Evolutionary conservation across 345 rosid genomes (phyloP), one percentile per base, ranked within the genome.

Genomic region (Euphorbia pulcherrima): DNA sequence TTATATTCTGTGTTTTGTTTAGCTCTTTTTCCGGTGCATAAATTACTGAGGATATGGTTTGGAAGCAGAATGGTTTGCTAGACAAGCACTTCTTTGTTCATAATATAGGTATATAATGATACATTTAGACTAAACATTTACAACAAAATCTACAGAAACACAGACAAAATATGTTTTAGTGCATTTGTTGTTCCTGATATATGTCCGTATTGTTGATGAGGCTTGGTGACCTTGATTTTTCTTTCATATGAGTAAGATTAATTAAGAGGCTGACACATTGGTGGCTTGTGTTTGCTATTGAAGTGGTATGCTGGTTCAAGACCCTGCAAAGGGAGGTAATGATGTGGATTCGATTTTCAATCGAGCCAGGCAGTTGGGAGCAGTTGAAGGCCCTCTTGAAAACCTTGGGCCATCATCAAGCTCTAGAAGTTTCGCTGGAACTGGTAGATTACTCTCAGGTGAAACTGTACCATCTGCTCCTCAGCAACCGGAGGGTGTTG

Each of bases 241-340:
- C 52, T 13, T 55, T 67, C 53, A 6, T 40, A 0, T 40, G 11
- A 33, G 1, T 14, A 48, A 16, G 7, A 13, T 44, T 29, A 2
- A 14, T 44, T 20, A 61, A 6, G 48, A 50, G 41, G 23, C 44
- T 23, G 17, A 5, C 41, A 20, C 39, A 2, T 46, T 12, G 5
- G n/a, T 17, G 10, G 47, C 65, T 62, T 30, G 14, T 26, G 29
- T 46, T 27, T 51, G n/a, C 67, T 10, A 61, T 69, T 80, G 84
- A 83, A 88, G 97, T 75, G 97, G 98, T 48, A 92, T 92, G 98
- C 90, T 92, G 33, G 98, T 92, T 77, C 98, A 92, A 77, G 96
- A 88, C 77, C 96, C 98, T 71, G 1, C 88, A 0, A 90, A 88
- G 65, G 85, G 79, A 10, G 33, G 21, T 50, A 83, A 86, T 77